Percentiles rank a stretch among this genome's conserved stretches.
Evolutionary conservation across 768 basidiomycete genomes (phyloP).

Genomic region (Lactifluus volemus): DNA sequence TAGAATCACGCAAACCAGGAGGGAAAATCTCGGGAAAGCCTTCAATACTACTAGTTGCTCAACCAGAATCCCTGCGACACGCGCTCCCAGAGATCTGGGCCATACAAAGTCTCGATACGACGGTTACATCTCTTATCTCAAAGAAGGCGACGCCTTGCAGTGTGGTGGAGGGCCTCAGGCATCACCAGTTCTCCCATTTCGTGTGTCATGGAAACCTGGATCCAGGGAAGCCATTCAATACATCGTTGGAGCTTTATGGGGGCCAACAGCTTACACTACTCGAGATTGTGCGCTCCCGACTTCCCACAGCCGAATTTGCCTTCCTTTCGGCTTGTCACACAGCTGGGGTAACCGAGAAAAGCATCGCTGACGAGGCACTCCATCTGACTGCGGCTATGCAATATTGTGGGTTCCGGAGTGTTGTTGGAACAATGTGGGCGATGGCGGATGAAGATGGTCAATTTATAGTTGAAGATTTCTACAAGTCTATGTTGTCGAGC

Average conservation of each 20-base stretch:
- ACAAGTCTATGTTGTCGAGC: neutral
- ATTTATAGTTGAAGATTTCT: neutral
- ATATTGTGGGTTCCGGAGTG: constrained; percentile 12
- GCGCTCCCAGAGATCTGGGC: neutral
- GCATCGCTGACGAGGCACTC: constrained; percentile 8
- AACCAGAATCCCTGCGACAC: neutral
- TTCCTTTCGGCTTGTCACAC: constrained; percentile 16
- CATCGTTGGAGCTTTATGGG: neutral
- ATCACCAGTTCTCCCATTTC: neutral
- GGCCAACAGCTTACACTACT: neutral
- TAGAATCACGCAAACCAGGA: neutral
- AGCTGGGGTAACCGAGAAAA: neutral
- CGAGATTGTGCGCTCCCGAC: neutral
- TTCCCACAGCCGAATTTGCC: constrained; percentile 5
- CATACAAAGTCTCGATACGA: neutral
- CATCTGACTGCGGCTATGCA: constrained; percentile 14
- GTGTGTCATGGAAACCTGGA: constrained; percentile 7
- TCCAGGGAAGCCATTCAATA: neutral
- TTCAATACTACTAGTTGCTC: neutral
- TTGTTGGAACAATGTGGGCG: constrained; percentile 13
- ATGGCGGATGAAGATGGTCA: constrained; percentile 11
- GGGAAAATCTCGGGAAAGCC: neutral
- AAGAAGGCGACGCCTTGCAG: neutral
- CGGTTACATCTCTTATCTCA: neutral
- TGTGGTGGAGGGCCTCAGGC: neutral